Conservation (phyloP, 2,329 filamentous ascomycete species). For the Cercospora brassicicola region DNA sequence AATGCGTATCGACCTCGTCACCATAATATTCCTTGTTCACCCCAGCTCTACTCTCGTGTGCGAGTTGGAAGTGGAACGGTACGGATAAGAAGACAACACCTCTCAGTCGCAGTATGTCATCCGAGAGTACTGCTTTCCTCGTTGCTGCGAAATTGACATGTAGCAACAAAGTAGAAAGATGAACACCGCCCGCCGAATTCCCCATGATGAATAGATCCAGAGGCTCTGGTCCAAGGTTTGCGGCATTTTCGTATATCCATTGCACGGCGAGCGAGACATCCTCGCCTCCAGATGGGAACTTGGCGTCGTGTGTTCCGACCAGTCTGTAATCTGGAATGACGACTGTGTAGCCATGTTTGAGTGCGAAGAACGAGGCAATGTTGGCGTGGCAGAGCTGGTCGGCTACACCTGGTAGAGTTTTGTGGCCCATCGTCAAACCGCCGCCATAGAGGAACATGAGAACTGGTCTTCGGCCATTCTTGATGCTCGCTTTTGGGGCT, state of each 20-base stretch:
- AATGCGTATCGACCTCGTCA: slow-evolving; percentile 19
- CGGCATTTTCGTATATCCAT: slow-evolving; percentile 37
- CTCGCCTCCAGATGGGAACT: slow-evolving; percentile 46
- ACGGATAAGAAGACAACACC: slow-evolving; percentile 32
- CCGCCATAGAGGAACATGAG: slow-evolving; percentile 41
- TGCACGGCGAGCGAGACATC: slow-evolving; percentile 42
- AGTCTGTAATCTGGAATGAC: slow-evolving; percentile 46
- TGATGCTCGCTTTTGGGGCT: slow-evolving; percentile 23
- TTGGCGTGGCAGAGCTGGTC: slow-evolving; percentile 40
- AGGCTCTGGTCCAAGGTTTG: slow-evolving; percentile 30
- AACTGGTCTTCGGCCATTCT: slow-evolving; percentile 27
- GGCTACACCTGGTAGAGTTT: slow-evolving; percentile 32
- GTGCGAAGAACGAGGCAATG: slow-evolving; percentile 45
- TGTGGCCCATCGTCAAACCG: slow-evolving; percentile 39
- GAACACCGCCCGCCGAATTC: slow-evolving; percentile 46
- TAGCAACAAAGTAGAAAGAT: slow-evolving; percentile 43
- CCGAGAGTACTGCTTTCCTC: slow-evolving; percentile 22
- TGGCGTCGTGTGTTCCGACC: slow-evolving; percentile 41
- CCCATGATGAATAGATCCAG: slow-evolving; percentile 44
- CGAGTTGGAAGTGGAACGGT: slow-evolving; percentile 29
- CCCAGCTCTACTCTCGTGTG: slow-evolving; percentile 17
- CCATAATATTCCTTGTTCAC: slow-evolving; percentile 30
- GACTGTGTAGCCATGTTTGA: slow-evolving; percentile 39
- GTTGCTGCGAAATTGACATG: slow-evolving; percentile 28
- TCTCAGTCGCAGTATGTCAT: slow-evolving; percentile 21